A percentile compares a stretch with the other conserved stretches of the same genome.
phyloP scores from a whole-genome alignment of 805 yeast genomes.

The Pichia deserticola region DNA sequence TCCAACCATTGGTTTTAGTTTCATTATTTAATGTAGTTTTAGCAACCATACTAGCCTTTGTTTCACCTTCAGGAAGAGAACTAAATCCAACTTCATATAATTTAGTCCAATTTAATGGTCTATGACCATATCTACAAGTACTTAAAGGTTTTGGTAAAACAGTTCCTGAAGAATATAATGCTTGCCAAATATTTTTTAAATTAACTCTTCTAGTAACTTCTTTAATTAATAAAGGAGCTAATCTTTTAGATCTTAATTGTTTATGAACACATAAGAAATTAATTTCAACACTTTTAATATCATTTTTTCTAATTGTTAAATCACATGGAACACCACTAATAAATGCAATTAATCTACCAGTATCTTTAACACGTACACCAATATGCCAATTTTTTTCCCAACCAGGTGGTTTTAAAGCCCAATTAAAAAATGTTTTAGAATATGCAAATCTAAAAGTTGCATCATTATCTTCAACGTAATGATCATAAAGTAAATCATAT shows the following conservation, averaged over 20 bases:
- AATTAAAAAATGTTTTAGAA: slow-evolving; percentile 70
- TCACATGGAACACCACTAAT: slow-evolving; percentile 84
- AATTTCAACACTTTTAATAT: slow-evolving; percentile 70
- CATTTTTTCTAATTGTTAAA: slow-evolving; percentile 44
- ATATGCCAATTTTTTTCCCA: slow-evolving; percentile 85
- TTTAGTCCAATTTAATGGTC: slow-evolving; percentile 90
- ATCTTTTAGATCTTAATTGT: slow-evolving; percentile 83
- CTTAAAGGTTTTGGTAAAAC: slow-evolving; percentile 89
- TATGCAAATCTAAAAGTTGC: slow-evolving; percentile 90
- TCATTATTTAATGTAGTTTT: slow-evolving; percentile 47
- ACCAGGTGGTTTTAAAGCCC: slow-evolving; percentile 95
- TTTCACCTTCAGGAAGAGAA: slow-evolving; percentile 62
- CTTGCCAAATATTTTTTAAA: slow-evolving; percentile 83
- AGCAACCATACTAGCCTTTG: slow-evolving; percentile 61
- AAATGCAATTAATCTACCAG: slow-evolving; percentile 80
- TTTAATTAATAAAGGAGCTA: slow-evolving; percentile 89
- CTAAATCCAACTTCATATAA: slow-evolving; percentile 87
- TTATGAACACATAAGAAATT: slow-evolving; percentile 93
- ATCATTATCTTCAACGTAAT: slow-evolving; percentile 92
- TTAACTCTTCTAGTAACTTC: slow-evolving; percentile 94
- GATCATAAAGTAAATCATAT: slow-evolving; percentile 70
- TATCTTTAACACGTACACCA: slow-evolving; percentile 79
- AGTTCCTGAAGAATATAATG: slow-evolving; percentile 88
- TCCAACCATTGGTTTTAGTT: slow-evolving; percentile 46
- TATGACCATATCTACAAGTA: slow-evolving; percentile 83